A percentile compares a stretch with the other conserved stretches of the same genome.
Conservation (phyloP, 148 eudicot species). For the Chenopodium suecicum region DNA sequence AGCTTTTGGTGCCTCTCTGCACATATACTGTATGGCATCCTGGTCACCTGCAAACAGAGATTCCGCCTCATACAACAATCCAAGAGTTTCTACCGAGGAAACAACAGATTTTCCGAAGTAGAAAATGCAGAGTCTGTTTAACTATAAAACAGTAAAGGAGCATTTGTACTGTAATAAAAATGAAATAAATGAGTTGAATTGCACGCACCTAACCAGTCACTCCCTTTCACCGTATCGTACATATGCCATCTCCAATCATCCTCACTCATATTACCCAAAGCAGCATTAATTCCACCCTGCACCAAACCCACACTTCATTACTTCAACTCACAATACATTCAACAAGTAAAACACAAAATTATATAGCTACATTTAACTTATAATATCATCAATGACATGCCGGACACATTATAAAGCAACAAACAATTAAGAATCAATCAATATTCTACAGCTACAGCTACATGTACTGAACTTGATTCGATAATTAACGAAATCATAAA, state of each 20-base stretch:
- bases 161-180: neutral
- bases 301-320: conserved; percentile 2
- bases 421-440: neutral
- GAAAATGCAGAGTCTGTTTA: neutral
- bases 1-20: conserved; percentile 99
- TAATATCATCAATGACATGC: neutral
- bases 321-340: neutral
- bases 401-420: neutral
- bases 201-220: conserved; percentile 88
- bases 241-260: conserved; percentile 99
- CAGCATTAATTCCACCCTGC: conserved; percentile 99
- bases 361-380: no score
- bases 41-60: conserved; percentile 72
- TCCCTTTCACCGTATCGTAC: conserved; percentile 99
- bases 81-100: neutral
- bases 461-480: neutral
- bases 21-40: conserved; percentile 99
- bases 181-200: neutral
- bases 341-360: neutral
- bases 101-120: neutral
- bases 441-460: neutral
- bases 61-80: neutral
- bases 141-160: neutral
- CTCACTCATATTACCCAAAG: conserved; percentile 94
- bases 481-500: neutral